Percentiles rank a stretch among this genome's conserved stretches.
Evolutionary conservation across 1,284 basidiomycete genomes (phyloP).

Genomic region (Puccinia brachypodii): DNA sequence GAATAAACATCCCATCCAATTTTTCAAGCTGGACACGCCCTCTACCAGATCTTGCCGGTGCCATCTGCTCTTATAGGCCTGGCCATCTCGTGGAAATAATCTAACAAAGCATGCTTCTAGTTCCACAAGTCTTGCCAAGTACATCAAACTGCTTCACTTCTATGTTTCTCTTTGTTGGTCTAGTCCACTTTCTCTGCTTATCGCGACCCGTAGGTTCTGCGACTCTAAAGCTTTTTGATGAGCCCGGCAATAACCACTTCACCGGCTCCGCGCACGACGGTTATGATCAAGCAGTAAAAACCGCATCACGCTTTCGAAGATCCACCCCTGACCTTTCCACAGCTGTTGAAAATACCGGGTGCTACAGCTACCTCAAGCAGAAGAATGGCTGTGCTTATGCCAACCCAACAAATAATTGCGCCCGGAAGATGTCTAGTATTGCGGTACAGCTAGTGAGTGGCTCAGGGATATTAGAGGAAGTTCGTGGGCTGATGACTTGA

Average conservation of each 20-base stretch:
- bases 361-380: neutral
- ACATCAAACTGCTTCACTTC: neutral
- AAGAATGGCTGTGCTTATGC: constrained; percentile 10
- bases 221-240: neutral
- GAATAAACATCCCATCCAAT: neutral
- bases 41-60: neutral
- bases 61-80: neutral
- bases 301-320: neutral
- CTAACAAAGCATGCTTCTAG: neutral
- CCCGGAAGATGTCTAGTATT: constrained; percentile 14
- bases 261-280: neutral
- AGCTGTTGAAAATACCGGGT: neutral
- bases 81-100: neutral
- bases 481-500: neutral
- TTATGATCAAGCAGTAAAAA: neutral
- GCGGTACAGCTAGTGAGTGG: neutral
- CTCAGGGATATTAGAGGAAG: neutral
- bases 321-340: neutral
- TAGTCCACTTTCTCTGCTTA: neutral
- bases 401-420: constrained; percentile 24
- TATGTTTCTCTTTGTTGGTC: neutral
- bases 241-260: neutral
- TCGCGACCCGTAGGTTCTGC: neutral
- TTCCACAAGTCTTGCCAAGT: neutral
- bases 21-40: neutral